Evolutionary conservation across 129 eudicot genomes (phyloP).

Genomic region (carrot (Daucus carota)): DH1_v3.0 NC_030382.2:20104501-20105000

Average conservation of each 20-base stretch:
- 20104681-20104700: neutral
- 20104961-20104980: too few relatives aligned
- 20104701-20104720: slow-evolving; percentile 11
- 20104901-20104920: neutral
- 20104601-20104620: slow-evolving; percentile 1
- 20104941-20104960: too few relatives aligned
- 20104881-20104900: neutral
- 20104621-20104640: neutral
- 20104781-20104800: slow-evolving; percentile 9
- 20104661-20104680: neutral
- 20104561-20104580: slow-evolving; percentile 1
- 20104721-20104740: slow-evolving; percentile 25
- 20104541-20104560: slow-evolving; percentile 5
- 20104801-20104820: neutral
- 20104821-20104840: neutral
- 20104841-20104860: neutral
- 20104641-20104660: neutral
- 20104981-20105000: too few relatives aligned
- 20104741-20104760: slow-evolving; percentile 15
- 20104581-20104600: slow-evolving; percentile 10
- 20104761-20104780: slow-evolving; percentile 11
- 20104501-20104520: neutral
- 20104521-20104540: neutral
- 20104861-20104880: slow-evolving; percentile 1
- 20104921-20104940: too few relatives aligned